Conservation (phyloP, 768 basidiomycete species). For the Terana coerulea region DNA sequence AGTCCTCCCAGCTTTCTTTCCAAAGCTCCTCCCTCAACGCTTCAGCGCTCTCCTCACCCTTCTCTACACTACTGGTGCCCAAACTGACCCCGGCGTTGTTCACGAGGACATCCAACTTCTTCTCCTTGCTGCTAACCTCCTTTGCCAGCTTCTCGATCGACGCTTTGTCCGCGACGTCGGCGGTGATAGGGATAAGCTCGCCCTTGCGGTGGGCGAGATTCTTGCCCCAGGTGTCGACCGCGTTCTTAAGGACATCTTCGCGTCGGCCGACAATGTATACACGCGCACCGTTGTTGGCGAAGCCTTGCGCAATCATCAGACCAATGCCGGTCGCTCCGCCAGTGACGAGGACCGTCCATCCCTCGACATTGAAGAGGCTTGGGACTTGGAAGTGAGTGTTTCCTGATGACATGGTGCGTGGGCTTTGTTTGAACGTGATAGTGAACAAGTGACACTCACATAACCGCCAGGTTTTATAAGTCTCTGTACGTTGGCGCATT, state of each 20-base stretch:
- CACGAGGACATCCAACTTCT: slow-evolving; percentile 30
- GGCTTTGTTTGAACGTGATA: too few species aligned
- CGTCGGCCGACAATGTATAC: slow-evolving; percentile 39
- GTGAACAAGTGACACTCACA: too few species aligned
- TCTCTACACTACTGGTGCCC: slow-evolving; percentile 22
- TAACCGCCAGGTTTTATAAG: too few species aligned
- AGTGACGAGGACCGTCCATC: slow-evolving; percentile 26
- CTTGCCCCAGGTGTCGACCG: slow-evolving; percentile 24
- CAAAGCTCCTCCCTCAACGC: slow-evolving; percentile 27
- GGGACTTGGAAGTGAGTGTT: slow-evolving; percentile 18
- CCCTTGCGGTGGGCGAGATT: slow-evolving; percentile 25
- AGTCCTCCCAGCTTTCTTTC: slow-evolving; percentile 25
- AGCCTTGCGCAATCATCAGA: slow-evolving; percentile 39
- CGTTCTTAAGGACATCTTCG: slow-evolving; percentile 28
- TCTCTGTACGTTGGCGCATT: too few species aligned
- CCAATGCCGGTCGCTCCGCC: slow-evolving; percentile 36
- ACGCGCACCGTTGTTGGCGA: slow-evolving; percentile 39
- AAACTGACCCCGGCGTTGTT: slow-evolving; percentile 30
- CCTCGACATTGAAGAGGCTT: slow-evolving; percentile 28
- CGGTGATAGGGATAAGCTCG: slow-evolving; percentile 25
- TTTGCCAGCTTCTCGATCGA: slow-evolving; percentile 24
- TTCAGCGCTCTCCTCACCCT: slow-evolving; percentile 26
- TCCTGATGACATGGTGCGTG: neutral
- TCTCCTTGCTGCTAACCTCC: slow-evolving; percentile 23
- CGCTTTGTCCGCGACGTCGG: slow-evolving; percentile 27